phyloP scores from a whole-genome alignment of 345 rosid genomes.

The Pistacia integerrima region DNA sequence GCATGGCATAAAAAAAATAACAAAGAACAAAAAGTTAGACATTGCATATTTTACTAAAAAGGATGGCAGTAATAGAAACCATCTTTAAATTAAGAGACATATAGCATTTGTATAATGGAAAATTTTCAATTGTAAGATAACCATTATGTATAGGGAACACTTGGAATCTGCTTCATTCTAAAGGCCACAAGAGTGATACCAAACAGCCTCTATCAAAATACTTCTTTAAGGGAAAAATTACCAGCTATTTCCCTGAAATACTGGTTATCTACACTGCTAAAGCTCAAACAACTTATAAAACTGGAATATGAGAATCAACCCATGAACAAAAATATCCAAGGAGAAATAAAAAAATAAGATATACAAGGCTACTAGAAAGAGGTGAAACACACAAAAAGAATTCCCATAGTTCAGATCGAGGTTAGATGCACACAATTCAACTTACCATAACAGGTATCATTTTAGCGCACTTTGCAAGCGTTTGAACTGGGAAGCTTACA shows the following conservation, averaged over 20 bases:
- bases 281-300: background rate
- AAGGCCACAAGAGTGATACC: background rate
- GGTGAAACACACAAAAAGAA: slow-evolving; percentile 1
- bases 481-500: slow-evolving; percentile 95
- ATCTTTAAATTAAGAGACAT: background rate
- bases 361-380: background rate
- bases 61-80: slow-evolving; percentile 3
- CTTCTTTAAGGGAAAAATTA: background rate
- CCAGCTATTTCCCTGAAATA: slow-evolving; percentile 3
- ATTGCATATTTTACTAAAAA: background rate
- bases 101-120: background rate
- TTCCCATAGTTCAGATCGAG: background rate
- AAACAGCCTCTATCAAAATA: background rate
- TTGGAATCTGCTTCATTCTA: background rate
- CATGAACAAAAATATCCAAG: slow-evolving; percentile 6
- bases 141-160: background rate
- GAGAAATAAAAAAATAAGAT: background rate
- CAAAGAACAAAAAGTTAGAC: background rate
- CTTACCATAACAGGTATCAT: slow-evolving; percentile 99
- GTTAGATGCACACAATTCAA: slow-evolving; percentile 9
- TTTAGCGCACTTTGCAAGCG: slow-evolving; percentile 94
- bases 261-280: background rate
- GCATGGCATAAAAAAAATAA: background rate
- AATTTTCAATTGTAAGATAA: background rate
- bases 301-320: background rate